Evolutionary conservation across 306 rosid genomes (phyloP), one percentile per base, ranked within the genome.

Genomic region (Corylus avellana): DNA sequence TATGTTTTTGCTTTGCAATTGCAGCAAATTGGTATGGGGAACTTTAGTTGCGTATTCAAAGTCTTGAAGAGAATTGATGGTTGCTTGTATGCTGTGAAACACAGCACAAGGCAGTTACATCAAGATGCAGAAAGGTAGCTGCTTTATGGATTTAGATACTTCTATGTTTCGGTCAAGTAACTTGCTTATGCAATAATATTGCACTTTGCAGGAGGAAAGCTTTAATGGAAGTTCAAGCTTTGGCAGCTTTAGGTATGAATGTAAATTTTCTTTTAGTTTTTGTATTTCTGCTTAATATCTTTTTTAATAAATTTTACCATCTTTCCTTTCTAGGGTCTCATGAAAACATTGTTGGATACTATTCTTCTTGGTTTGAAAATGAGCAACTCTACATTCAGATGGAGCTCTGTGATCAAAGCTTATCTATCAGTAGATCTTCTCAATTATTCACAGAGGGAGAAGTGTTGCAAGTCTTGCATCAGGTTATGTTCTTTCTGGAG

Each of bases 151-250:
- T 25, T 54, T 64, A 6, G 62, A 74, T 67, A 25, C 35, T 61
- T 67, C 80, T 75, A 57, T n/a, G 32, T 25, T 56, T 48, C 22
- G 22, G 64, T 78, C 68, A 57, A 64, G 83, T 48, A 44, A 78
- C 66, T 11, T 73, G 61, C 51, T 81, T 51, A 78, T 62, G 59
- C 22, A 37, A 42, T 53, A 5, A 12, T 56, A 22, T 72, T 79
- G 18, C 17, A 59, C 53, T 71, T 73, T 88, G 84, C 85, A 95
- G 98, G 89, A 86, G 84, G 76, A 87, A 88, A 84, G 99, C 99
- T 78, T 84, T 93, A 83, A 93, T 93, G 99, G 99, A 95, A 85
- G 98, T 93, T 84, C 98, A 95, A 88, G 90, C 92, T 77, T 73
- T 93, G 88, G 98, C 97, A 17, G 99, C 96, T 70, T 67, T 93